These are phyloP conservation scores for Cladosporium austrohemisphaericum DNA, from an alignment of 2,329 filamentous ascomycete species.

Conservation along the genomic window DNA sequence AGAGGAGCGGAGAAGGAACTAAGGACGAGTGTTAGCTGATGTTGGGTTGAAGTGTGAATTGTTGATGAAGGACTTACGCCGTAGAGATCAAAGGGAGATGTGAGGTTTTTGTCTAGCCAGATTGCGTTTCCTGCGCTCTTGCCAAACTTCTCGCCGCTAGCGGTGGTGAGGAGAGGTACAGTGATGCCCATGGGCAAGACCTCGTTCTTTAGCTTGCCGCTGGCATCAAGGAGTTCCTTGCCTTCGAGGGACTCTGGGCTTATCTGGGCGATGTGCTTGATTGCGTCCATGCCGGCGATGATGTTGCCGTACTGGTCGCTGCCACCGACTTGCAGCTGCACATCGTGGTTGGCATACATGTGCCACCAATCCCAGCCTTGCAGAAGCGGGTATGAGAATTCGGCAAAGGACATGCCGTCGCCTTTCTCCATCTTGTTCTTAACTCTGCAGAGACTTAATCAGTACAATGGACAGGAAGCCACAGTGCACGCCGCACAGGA, in stretches of 20 bases:
- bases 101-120: conserved; percentile 83
- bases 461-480: conserved; percentile 1
- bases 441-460: conserved; percentile 49
- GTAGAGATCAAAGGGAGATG: conserved; percentile 80
- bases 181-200: conserved; percentile 75
- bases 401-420: conserved; percentile 89
- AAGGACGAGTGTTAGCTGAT: conserved; percentile 22
- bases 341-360: conserved; percentile 64
- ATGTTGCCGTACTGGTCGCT: conserved; percentile 98
- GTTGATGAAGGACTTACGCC: conserved; percentile 43
- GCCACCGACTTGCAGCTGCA: conserved; percentile 87
- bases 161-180: conserved; percentile 81
- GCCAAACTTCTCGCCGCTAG: conserved; percentile 84
- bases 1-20: conserved; percentile 80
- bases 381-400: conserved; percentile 88
- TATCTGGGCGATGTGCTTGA: conserved; percentile 66
- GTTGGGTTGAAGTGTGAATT: neutral
- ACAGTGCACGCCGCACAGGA: conserved; percentile 9
- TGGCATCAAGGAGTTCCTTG: conserved; percentile 17
- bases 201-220: conserved; percentile 39
- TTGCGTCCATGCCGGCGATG: conserved; percentile 77
- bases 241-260: conserved; percentile 24
- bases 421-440: conserved; percentile 79
- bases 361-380: conserved; percentile 98
- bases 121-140: conserved; percentile 92